Conservation (phyloP, 176 grass and related monocot species). For the Musa acuminata region DNA sequence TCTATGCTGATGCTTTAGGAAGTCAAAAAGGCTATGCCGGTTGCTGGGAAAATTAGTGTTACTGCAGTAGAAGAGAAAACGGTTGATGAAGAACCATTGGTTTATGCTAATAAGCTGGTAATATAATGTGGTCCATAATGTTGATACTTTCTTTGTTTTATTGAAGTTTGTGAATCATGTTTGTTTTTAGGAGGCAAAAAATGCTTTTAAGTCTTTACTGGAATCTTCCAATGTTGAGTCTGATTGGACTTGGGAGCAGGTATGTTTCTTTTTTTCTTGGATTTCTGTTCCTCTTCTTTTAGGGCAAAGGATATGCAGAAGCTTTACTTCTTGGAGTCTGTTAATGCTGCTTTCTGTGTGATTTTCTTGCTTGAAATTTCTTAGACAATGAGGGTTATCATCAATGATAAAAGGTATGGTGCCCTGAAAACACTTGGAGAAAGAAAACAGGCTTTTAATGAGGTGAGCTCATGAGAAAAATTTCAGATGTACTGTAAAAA, state of each 20-base stretch:
- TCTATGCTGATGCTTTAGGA: slow-evolving; percentile 34
- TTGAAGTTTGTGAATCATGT: background rate
- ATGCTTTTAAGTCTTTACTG: slow-evolving; percentile 78
- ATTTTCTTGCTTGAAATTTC: slow-evolving; percentile 19
- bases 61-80: slow-evolving; percentile 70
- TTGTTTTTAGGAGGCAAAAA: slow-evolving; percentile 64
- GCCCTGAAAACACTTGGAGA: slow-evolving; percentile 95
- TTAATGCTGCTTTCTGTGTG: slow-evolving; percentile 10
- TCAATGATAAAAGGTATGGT: slow-evolving; percentile 88
- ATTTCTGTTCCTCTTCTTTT: background rate
- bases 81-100: slow-evolving; percentile 64
- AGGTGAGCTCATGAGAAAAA: slow-evolving; percentile 33
- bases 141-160: background rate
- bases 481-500: background rate
- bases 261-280: slow-evolving; percentile 16
- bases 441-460: slow-evolving; percentile 98
- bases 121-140: slow-evolving; percentile 10
- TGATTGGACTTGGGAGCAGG: slow-evolving; percentile 97
- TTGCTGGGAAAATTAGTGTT: slow-evolving; percentile 57
- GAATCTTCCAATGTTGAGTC: slow-evolving; percentile 85
- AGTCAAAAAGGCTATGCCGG: slow-evolving; percentile 63
- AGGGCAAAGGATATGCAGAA: background rate
- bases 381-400: slow-evolving; percentile 96
- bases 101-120: slow-evolving; percentile 89
- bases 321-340: background rate